A percentile compares a stretch with the other conserved stretches of the same genome.
Evolutionary conservation across 192 early-diverging fungal genomes (phyloP).

Genomic region (Physocladia obscura): DNA sequence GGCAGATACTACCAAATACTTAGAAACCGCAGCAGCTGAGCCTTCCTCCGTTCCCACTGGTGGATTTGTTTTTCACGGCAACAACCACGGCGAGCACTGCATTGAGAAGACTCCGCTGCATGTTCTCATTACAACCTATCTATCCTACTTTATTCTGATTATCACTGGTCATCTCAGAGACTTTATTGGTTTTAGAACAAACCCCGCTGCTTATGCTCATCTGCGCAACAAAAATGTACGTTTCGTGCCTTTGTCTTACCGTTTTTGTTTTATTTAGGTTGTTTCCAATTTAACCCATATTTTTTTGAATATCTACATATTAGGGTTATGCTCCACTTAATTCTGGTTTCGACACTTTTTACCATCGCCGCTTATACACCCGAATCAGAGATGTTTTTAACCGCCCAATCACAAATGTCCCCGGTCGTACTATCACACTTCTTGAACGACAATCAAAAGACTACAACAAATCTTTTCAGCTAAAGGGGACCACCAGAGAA

Average conservation of each 20-base stretch:
- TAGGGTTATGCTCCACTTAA: constrained; percentile 90
- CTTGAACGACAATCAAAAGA: constrained; percentile 84
- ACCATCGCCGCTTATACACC: constrained; percentile 82
- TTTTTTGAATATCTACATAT: not conserved
- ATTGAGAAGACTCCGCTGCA: constrained; percentile 75
- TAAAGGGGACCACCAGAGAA: constrained; percentile 77
- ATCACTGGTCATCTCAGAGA: constrained; percentile 90
- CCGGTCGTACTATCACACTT: constrained; percentile 81
- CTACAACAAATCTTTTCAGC: constrained; percentile 79
- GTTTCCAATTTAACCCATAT: not conserved
- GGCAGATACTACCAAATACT: not conserved
- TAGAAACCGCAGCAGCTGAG: not conserved
- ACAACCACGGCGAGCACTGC: constrained; percentile 25
- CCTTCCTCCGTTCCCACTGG: not conserved
- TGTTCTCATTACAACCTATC: constrained; percentile 90
- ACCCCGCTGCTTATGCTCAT: constrained; percentile 68
- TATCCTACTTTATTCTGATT: constrained; percentile 91
- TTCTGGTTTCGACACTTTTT: constrained; percentile 96
- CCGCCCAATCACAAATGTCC: constrained; percentile 89
- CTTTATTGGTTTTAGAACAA: constrained; percentile 82
- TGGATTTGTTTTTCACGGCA: constrained; percentile 2
- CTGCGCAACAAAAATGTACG: constrained; percentile 46
- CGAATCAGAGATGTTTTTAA: constrained; percentile 93
- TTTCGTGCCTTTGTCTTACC: not conserved
- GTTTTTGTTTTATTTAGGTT: not conserved